These are phyloP conservation scores for Tolypocladium ophioglossoides DNA, from an alignment of 2,329 filamentous ascomycete genomes.

Conservation along the genomic window DNA sequence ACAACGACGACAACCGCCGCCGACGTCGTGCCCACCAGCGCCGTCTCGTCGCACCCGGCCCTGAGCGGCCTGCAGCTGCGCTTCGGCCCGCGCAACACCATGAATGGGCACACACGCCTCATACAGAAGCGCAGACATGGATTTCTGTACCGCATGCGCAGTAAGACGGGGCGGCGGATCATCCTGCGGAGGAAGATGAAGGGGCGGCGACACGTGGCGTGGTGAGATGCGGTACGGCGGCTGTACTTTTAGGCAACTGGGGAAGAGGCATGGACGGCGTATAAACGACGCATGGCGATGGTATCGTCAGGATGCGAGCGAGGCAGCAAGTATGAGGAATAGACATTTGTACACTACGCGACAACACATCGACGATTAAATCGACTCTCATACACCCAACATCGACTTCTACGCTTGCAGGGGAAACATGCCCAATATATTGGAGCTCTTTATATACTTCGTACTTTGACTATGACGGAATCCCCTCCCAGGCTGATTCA, in stretches of 20 bases:
- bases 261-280: background rate
- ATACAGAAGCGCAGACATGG: constrained; percentile 50
- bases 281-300: background rate
- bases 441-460: background rate
- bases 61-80: constrained; percentile 42
- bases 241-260: background rate
- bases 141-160: constrained; percentile 40
- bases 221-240: constrained; percentile 7
- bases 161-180: constrained; percentile 41
- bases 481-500: background rate
- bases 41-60: constrained; percentile 42
- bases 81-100: constrained; percentile 47
- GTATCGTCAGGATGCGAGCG: background rate
- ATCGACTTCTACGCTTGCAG: too few species aligned
- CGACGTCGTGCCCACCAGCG: constrained; percentile 2
- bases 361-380: background rate
- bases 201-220: constrained; percentile 34
- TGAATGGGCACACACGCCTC: constrained; percentile 42
- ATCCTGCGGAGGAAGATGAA: constrained; percentile 41
- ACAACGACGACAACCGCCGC: constrained; percentile 3
- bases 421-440: background rate
- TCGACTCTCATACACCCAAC: background rate
- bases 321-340: background rate
- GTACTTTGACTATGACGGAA: background rate
- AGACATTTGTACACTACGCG: background rate